Evolutionary conservation across 176 grass and related monocot species (phyloP).

Genomic region (Elaeis guineensis): DNA sequence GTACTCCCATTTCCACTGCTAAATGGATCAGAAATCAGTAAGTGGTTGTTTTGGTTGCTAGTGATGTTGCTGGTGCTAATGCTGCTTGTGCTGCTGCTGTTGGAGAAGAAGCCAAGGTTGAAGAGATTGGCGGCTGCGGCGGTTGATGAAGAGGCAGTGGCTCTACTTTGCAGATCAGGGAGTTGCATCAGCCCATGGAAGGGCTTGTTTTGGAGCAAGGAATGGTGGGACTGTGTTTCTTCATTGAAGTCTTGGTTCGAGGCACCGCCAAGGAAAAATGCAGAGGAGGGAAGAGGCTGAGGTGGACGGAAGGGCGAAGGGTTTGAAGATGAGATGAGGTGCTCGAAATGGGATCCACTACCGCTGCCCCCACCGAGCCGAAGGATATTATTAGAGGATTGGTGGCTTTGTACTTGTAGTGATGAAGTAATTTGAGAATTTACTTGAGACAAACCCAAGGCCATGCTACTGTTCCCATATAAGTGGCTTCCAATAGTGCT

Average conservation of each 20-base stretch:
- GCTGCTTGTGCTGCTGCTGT: constrained; percentile 32
- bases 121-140: constrained; percentile 24
- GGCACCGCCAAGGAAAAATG: constrained; percentile 4
- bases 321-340: constrained; percentile 48
- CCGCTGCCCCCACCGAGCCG: constrained; percentile 27
- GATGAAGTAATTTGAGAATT: constrained; percentile 48
- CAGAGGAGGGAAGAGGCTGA: constrained; percentile 26
- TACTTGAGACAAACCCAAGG: constrained; percentile 66
- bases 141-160: constrained; percentile 11
- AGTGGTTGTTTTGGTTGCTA: constrained; percentile 2
- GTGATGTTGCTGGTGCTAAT: neutral
- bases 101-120: constrained; percentile 63
- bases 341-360: constrained; percentile 42
- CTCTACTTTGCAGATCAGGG: constrained; percentile 62
- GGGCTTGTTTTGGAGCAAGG: constrained; percentile 55
- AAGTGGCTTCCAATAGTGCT: constrained; percentile 47
- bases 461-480: constrained; percentile 47
- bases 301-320: constrained; percentile 52
- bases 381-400: constrained; percentile 40
- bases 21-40: neutral
- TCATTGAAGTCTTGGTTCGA: constrained; percentile 52
- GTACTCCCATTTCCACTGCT: neutral
- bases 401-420: constrained; percentile 34
- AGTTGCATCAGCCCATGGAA: constrained; percentile 95
- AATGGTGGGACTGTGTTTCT: constrained; percentile 19